Evolutionary conservation across 805 yeast genomes (phyloP).

Genomic region (Lipomyces starkeyi): DNA sequence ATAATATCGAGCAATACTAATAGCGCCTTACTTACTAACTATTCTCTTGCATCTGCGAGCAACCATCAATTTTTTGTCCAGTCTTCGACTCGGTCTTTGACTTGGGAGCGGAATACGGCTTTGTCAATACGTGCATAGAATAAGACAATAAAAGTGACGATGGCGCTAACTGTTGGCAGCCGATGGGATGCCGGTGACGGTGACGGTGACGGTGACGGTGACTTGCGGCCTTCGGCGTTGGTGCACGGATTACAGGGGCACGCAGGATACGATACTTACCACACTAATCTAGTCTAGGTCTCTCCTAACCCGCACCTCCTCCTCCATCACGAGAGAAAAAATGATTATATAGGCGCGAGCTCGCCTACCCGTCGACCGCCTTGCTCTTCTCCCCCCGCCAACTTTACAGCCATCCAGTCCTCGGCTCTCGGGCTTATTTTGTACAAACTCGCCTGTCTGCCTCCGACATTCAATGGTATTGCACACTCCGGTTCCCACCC

Average conservation of each 20-base stretch:
- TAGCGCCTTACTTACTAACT: too few species aligned
- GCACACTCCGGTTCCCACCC: constrained; percentile 17
- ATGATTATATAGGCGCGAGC: background rate
- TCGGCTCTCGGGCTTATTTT: background rate
- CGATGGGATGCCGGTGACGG: too few species aligned
- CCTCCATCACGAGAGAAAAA: background rate
- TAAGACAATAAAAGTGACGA: too few species aligned
- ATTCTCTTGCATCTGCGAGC: too few species aligned
- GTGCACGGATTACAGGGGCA: background rate
- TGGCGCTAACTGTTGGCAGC: too few species aligned
- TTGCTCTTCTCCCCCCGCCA: background rate
- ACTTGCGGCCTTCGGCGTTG: background rate
- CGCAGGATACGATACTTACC: background rate
- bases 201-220: background rate
- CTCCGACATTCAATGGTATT: background rate
- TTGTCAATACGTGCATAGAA: too few species aligned
- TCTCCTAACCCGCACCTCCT: background rate
- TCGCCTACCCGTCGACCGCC: background rate
- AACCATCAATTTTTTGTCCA: too few species aligned
- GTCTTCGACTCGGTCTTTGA: too few species aligned
- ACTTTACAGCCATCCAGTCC: background rate
- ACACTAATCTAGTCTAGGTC: too few species aligned
- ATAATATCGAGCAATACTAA: too few species aligned
- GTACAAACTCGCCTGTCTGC: background rate
- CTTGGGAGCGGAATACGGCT: too few species aligned